These are phyloP conservation scores for Alternaria dauci DNA, from an alignment of 2,329 filamentous ascomycete genomes.

Conservation along the genomic window DNA sequence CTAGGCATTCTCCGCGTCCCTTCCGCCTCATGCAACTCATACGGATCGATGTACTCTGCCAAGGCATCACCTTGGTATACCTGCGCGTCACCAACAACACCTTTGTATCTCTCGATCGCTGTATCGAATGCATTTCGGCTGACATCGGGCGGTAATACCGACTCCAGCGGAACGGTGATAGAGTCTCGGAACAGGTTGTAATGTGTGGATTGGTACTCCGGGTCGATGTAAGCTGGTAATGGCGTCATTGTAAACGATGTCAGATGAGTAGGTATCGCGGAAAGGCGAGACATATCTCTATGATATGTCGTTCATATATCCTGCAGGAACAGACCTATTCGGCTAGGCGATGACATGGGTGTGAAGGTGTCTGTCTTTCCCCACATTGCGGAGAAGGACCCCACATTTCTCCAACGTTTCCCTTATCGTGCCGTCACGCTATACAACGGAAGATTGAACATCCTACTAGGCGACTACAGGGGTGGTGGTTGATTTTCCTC, in stretches of 20 bases:
- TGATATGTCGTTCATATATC: not conserved
- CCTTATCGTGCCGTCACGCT: not conserved
- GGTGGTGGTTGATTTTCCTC: not conserved
- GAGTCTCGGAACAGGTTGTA: slow-evolving; percentile 54
- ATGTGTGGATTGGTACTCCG: slow-evolving; percentile 55
- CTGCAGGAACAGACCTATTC: not conserved
- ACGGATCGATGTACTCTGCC: slow-evolving; percentile 59
- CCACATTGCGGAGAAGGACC: slow-evolving; percentile 29
- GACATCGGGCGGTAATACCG: slow-evolving; percentile 54
- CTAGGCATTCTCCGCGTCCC: slow-evolving; percentile 54
- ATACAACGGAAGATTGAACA: no score
- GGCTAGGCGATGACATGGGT: not conserved
- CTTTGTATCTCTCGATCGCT: slow-evolving; percentile 50
- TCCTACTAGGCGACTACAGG: no score
- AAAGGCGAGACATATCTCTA: not conserved
- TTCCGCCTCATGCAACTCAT: slow-evolving; percentile 55
- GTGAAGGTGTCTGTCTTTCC: slow-evolving; percentile 13
- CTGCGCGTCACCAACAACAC: slow-evolving; percentile 50
- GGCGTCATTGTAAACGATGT: slow-evolving; percentile 20
- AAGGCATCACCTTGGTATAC: slow-evolving; percentile 53
- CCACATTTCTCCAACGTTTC: slow-evolving; percentile 23
- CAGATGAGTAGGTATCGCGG: not conserved
- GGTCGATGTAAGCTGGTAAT: slow-evolving; percentile 46
- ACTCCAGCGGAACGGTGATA: slow-evolving; percentile 48
- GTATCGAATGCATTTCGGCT: slow-evolving; percentile 49